Evolutionary conservation across 169 alveolate species (phyloP), one percentile per base, ranked within the genome.

Genomic region (Eimeria falciformis): DNA sequence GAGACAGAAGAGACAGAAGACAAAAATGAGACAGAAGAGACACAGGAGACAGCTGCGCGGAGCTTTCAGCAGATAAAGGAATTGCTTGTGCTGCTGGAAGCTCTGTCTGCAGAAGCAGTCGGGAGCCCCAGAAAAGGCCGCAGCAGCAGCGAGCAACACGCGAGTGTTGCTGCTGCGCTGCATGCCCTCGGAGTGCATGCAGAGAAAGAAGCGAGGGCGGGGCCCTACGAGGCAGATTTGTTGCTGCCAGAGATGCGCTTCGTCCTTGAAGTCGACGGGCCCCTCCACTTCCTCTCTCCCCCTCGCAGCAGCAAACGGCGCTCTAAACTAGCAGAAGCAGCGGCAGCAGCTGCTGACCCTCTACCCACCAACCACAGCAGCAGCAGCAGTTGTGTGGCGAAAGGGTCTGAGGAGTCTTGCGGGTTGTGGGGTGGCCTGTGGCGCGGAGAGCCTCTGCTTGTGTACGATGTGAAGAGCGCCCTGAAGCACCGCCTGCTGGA

Each of bases 121-220:
- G 62, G 17, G 62, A 73, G 83, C 83, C 29, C n/a, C 56, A 29
- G 83, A 23, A 37, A 56, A 14, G n/a, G 83, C 83, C 29, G 56
- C 50, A 71, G 83, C 56, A 71, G 92, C 84, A 85, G 92, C 85
- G 43, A 29, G 75, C 92, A 85, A 40, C 92, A 85, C 75, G 56
- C 53, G 73, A 33, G 33, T 3, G 75, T 66, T 50, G 77, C 92
- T 25, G 50, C 84, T 43, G 75, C 92, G 2, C 58, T 47, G 40
- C 68, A 69, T 1, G 75, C 77, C 2, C 85, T 85, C 3, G 92
- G 92, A 23, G 33, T 85, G 53, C 9, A 27, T 33, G 71, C 27
- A 6, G 27, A 45, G 21, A 45, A 14, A 25, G 92, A 85, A 29
- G 55, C 50, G 4, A 21, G 58, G 11, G 55, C 11, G n/a, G 92